Base-by-base conservation (phyloP, 257 asterid genomes). In the Solanum arcanum region DNA sequence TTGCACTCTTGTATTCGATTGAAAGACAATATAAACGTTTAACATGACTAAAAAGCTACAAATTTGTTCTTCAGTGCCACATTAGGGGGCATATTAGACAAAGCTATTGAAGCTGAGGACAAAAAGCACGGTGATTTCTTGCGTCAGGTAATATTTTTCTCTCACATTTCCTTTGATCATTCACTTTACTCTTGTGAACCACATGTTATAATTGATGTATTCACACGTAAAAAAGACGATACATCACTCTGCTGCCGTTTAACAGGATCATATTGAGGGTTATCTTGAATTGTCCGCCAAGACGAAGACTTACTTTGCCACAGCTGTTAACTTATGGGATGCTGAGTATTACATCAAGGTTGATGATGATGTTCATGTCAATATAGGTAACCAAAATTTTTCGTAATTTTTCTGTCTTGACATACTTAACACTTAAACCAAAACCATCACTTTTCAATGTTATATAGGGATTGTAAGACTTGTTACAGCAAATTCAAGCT, bases 261-360 rank as follows among this genome's bases (percentile, higher is more conserved):
- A 75, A 87, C 91, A 96, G 99, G 95, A 95, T 87, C 99, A 96
- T 59, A 95, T 95, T 42, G 99, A 96, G 91, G 99, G 98, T 23
- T 96, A 96, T 88, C 98, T 96, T n/a, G 98, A 94, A 92, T 86
- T 96, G 83, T 95, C 99, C 27, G 98, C 99, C 64, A 96, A 96
- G 92, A 96, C 99, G 23, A 96, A 93, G 91, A 83, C 93, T 46
- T 96, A 95, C 87, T 96, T 96, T 83, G 93, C 97, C 46, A 91
- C 95, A 27, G 98, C 98, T 60, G 95, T 94, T 84, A 88, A 94
- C 21, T 68, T 89, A 74, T 96, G 97, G 97, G 98, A 96, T 88
- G 99, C 99, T 29, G 99, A 95, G 88, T 96, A 93, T 92, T 96
- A 94, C 76, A 92, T 95, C 87, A 96, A 96, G 90, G 99, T 96